Evolutionary conservation across 2,329 filamentous ascomycete genomes (phyloP).

Genomic region (Aspergillus spinulosporus): DNA sequence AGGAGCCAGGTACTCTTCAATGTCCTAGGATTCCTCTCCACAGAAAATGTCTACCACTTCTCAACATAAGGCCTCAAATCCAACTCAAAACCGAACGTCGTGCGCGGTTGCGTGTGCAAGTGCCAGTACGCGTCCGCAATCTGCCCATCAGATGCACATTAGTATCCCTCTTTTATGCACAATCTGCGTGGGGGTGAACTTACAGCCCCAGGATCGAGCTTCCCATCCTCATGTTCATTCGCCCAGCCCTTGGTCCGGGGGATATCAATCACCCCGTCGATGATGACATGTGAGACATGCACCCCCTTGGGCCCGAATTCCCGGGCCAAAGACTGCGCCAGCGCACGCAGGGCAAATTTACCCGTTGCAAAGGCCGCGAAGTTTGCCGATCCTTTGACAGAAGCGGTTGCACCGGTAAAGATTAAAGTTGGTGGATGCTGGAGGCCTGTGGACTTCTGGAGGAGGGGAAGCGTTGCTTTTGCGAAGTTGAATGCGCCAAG

Average conservation of each 20-base stretch:
- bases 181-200: constrained; percentile 37
- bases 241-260: constrained; percentile 65
- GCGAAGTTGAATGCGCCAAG: constrained; percentile 74
- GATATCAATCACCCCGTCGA: constrained; percentile 84
- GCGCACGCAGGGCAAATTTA: constrained; percentile 75
- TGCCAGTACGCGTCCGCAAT: constrained; percentile 88
- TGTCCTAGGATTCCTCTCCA: too few species aligned
- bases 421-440: constrained; percentile 74
- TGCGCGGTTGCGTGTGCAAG: constrained; percentile 76
- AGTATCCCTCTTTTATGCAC: neutral
- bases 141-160: constrained; percentile 42
- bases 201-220: constrained; percentile 73
- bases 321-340: constrained; percentile 72
- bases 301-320: constrained; percentile 84
- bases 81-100: constrained; percentile 77
- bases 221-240: constrained; percentile 61
- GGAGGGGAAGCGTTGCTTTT: constrained; percentile 67
- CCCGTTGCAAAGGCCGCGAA: constrained; percentile 73
- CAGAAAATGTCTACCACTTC: constrained; percentile 62
- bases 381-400: constrained; percentile 67
- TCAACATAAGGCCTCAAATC: constrained; percentile 79
- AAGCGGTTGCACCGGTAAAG: constrained; percentile 84
- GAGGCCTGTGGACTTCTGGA: constrained; percentile 60
- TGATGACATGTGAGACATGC: constrained; percentile 78
- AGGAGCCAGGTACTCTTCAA: too few species aligned